These are phyloP conservation scores for Colletotrichum noveboracense DNA, from an alignment of 2,329 filamentous ascomycete species.

Conservation along the genomic window DNA sequence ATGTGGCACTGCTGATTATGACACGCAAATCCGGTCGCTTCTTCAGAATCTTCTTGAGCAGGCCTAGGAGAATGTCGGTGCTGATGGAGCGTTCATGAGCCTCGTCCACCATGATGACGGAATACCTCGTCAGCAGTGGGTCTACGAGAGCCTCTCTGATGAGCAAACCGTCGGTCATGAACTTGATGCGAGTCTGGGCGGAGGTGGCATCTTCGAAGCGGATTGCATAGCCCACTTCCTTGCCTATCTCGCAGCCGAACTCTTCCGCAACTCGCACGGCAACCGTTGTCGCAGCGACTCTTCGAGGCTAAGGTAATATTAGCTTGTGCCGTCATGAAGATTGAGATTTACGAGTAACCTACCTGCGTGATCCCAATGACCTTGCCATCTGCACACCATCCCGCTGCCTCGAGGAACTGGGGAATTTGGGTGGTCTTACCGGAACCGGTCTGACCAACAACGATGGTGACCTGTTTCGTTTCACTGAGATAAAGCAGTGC, in stretches of 20 bases:
- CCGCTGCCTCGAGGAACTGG: slow-evolving; percentile 85
- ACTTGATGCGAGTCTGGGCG: slow-evolving; percentile 85
- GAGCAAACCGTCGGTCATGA: slow-evolving; percentile 90
- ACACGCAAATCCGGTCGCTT: slow-evolving; percentile 83
- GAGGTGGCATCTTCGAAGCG: slow-evolving; percentile 92
- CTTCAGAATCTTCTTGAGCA: slow-evolving; percentile 88
- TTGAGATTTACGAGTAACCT: slow-evolving; percentile 36
- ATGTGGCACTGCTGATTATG: slow-evolving; percentile 90
- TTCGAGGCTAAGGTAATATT: slow-evolving; percentile 67
- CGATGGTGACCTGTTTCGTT: slow-evolving; percentile 81
- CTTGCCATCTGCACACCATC: slow-evolving; percentile 87
- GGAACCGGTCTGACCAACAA: slow-evolving; percentile 92
- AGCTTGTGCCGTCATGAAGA: neutral
- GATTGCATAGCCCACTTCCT: slow-evolving; percentile 93
- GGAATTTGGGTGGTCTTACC: slow-evolving; percentile 97
- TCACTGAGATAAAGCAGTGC: slow-evolving; percentile 86
- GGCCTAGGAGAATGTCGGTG: slow-evolving; percentile 86
- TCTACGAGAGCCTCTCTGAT: slow-evolving; percentile 93
- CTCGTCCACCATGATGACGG: slow-evolving; percentile 97
- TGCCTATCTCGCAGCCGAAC: slow-evolving; percentile 82
- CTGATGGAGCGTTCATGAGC: slow-evolving; percentile 93
- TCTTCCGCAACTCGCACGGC: slow-evolving; percentile 90
- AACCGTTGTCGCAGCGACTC: slow-evolving; percentile 90
- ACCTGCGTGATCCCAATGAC: slow-evolving; percentile 90
- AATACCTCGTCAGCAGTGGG: slow-evolving; percentile 87